A percentile compares a stretch with the other conserved stretches of the same genome.
Conservation (phyloP, 441 rosid species). For the Gossypium lobatum region DNA sequence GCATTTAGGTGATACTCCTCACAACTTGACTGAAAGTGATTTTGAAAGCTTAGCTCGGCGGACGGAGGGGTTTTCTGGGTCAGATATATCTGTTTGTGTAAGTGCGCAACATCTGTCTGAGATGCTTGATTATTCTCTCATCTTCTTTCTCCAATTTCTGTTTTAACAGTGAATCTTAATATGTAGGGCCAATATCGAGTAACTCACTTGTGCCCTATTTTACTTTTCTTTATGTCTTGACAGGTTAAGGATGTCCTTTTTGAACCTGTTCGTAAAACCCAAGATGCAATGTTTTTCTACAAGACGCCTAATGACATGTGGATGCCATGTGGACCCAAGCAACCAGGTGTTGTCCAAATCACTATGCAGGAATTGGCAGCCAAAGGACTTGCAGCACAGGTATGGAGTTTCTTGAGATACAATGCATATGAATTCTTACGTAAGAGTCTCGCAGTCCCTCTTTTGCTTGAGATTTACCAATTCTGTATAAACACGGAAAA, state of each 20-base stretch:
- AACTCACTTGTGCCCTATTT: not conserved
- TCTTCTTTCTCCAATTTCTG: not conserved
- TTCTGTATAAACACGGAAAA: not conserved
- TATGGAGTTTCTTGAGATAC: slow-evolving; percentile 18
- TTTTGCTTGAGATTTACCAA: not conserved
- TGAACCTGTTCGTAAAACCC: slow-evolving; percentile 97
- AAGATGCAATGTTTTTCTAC: slow-evolving; percentile 89
- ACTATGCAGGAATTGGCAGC: slow-evolving; percentile 89
- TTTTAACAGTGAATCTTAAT: not conserved
- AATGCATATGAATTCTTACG: not conserved
- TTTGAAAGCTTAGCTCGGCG: slow-evolving; percentile 75
- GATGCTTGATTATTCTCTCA: slow-evolving; percentile 1
- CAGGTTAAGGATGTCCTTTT: slow-evolving; percentile 97
- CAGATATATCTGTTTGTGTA: slow-evolving; percentile 97
- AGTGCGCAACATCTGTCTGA: slow-evolving; percentile 24
- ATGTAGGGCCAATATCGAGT: not conserved
- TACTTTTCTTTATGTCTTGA: not conserved
- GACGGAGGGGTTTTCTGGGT: slow-evolving; percentile 96
- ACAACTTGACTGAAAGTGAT: slow-evolving; percentile 83
- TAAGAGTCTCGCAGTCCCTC: not conserved
- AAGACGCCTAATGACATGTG: slow-evolving; percentile 64
- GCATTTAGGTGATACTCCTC: slow-evolving; percentile 98
- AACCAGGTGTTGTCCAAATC: slow-evolving; percentile 76
- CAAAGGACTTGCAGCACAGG: slow-evolving; percentile 75
- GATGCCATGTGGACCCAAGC: slow-evolving; percentile 97